phyloP scores from a whole-genome alignment of 1,139 yeast genomes.

The Yamadazyma atlantica region DNA sequence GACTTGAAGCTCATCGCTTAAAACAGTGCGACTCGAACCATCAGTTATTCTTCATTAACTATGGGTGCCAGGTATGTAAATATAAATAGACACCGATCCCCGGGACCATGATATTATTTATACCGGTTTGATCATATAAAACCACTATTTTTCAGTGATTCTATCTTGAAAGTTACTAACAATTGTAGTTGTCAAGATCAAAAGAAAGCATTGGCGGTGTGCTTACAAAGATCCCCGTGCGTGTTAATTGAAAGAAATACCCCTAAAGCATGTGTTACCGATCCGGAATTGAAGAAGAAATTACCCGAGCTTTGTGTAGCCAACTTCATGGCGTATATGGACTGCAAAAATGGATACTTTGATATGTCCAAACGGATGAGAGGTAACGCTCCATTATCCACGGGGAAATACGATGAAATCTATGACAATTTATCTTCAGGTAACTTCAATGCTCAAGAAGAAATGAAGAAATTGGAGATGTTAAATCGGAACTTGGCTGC shows the following conservation, averaged over 20 bases:
- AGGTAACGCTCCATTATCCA: slow-evolving; percentile 91
- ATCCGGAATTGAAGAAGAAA: slow-evolving; percentile 72
- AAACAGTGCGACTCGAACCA: background rate
- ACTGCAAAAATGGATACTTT: slow-evolving; percentile 80
- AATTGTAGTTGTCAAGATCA: slow-evolving; percentile 81
- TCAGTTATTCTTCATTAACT: slow-evolving; percentile 2
- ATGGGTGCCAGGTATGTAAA: slow-evolving; percentile 20
- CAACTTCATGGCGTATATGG: slow-evolving; percentile 80
- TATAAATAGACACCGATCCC: background rate
- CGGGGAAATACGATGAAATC: slow-evolving; percentile 89
- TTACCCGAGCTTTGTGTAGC: slow-evolving; percentile 89
- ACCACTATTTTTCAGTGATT: too few relatives aligned
- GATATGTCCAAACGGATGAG: slow-evolving; percentile 91
- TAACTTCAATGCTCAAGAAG: slow-evolving; percentile 77
- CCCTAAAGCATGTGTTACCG: slow-evolving; percentile 82
- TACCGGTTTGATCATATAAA: too few relatives aligned
- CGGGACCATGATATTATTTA: too few relatives aligned
- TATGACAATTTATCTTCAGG: slow-evolving; percentile 78
- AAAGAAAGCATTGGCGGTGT: slow-evolving; percentile 87
- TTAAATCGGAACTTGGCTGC: slow-evolving; percentile 48
- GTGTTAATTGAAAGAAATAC: slow-evolving; percentile 87
- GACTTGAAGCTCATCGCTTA: background rate
- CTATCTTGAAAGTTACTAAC: slow-evolving; percentile 14
- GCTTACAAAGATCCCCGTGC: slow-evolving; percentile 95
- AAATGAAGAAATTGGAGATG: slow-evolving; percentile 64